Conservation (phyloP, 192 early-diverging fungal genomes). For the Paraglomus brasilianum region DNA sequence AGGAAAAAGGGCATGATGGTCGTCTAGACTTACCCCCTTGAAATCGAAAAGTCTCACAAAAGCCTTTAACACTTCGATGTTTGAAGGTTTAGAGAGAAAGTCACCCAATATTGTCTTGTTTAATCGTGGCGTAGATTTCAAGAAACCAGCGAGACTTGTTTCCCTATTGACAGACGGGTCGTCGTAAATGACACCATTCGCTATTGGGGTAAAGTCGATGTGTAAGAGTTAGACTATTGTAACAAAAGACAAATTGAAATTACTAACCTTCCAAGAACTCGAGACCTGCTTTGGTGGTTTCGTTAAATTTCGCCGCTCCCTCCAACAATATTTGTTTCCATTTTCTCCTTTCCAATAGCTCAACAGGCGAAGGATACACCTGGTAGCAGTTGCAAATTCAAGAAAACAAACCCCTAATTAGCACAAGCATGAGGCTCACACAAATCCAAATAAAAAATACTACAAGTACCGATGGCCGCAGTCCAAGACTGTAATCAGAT, state of each 20-base stretch:
- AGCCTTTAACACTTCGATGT: constrained; percentile 79
- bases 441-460: neutral
- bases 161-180: constrained; percentile 50
- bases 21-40: constrained; percentile 55
- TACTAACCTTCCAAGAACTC: constrained; percentile 67
- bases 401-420: neutral
- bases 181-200: constrained; percentile 40
- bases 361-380: constrained; percentile 21
- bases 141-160: constrained; percentile 66
- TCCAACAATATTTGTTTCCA: constrained; percentile 80
- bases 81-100: constrained; percentile 81
- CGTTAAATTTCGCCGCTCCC: constrained; percentile 83
- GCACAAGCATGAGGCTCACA: neutral
- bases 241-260: no score
- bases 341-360: constrained; percentile 50
- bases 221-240: neutral
- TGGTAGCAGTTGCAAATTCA: neutral
- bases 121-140: constrained; percentile 79
- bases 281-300: constrained; percentile 83
- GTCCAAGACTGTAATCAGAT: constrained; percentile 26
- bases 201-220: constrained; percentile 15
- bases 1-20: neutral
- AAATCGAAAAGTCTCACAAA: constrained; percentile 90
- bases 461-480: constrained; percentile 12
- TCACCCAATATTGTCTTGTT: constrained; percentile 88